These are phyloP conservation scores for Ophiognomonia clavigignenti-juglandacearum DNA, from an alignment of 2,329 filamentous ascomycete species.

Conservation along the genomic window DNA sequence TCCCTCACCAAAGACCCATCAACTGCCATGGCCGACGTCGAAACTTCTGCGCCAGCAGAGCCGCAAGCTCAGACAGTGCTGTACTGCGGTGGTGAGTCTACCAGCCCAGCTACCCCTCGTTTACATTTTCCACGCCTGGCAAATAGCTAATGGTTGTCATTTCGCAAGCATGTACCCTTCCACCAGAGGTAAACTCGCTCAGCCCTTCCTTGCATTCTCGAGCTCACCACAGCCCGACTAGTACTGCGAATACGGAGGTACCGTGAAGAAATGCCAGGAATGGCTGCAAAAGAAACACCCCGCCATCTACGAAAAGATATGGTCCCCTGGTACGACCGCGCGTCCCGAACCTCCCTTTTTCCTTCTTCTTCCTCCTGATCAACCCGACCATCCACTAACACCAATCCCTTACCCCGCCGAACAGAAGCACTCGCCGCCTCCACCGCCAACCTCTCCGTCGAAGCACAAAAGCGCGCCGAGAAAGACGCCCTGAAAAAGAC, in stretches of 20 bases:
- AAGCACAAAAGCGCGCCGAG: constrained; percentile 88
- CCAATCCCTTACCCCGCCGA: not conserved
- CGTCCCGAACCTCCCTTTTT: constrained; percentile 2
- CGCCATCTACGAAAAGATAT: constrained; percentile 71
- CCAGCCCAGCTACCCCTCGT: too few relatives aligned
- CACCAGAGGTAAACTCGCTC: constrained; percentile 51
- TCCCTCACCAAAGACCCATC: not conserved
- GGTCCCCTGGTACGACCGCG: constrained; percentile 66
- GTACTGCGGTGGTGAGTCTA: constrained; percentile 54
- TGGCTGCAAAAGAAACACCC: constrained; percentile 79
- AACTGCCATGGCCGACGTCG: constrained; percentile 48
- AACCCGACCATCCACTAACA: constrained; percentile 9
- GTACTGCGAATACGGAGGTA: constrained; percentile 99
- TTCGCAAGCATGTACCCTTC: constrained; percentile 56
- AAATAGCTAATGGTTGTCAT: constrained; percentile 15
- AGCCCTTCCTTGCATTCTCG: not conserved
- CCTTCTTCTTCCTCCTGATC: not conserved
- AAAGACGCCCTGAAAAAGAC: constrained; percentile 98
- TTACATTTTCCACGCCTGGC: too few relatives aligned
- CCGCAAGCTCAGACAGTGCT: constrained; percentile 46
- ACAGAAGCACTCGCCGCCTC: constrained; percentile 77
- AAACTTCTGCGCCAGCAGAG: constrained; percentile 39
- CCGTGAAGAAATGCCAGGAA: constrained; percentile 93
- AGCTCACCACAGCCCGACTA: constrained; percentile 35
- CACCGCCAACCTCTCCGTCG: constrained; percentile 79